Conservation (phyloP, 148 eudicot genomes). For the Rhododendron ferrugineum region DNA sequence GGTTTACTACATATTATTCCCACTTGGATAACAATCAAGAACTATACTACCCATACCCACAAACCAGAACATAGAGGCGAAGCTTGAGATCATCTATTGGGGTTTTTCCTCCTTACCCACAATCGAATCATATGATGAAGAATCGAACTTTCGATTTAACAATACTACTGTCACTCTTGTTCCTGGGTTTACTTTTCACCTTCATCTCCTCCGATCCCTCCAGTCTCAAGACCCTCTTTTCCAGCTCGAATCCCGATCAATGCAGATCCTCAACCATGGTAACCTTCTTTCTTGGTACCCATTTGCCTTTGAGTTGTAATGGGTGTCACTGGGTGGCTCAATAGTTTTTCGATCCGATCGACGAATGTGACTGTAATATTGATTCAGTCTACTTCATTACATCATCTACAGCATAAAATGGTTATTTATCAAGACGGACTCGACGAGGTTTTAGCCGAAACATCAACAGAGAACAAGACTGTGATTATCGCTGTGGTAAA, state of each 20-base stretch:
- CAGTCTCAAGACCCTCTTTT: background rate
- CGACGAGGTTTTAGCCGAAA: constrained; percentile 29
- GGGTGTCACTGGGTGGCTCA: no score
- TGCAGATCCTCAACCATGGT: background rate
- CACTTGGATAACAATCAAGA: no score
- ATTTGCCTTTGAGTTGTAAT: no score
- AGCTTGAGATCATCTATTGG: no score
- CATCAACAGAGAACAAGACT: constrained; percentile 48
- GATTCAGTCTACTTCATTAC: background rate
- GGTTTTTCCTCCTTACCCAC: no score
- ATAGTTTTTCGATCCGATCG: no score
- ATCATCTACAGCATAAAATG: constrained; percentile 10
- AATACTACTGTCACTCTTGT: background rate
- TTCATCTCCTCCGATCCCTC: background rate
- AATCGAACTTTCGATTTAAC: background rate
- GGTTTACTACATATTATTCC: no score
- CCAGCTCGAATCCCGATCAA: no score
- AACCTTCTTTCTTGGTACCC: background rate
- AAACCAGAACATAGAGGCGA: no score
- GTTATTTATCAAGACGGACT: constrained; percentile 36
- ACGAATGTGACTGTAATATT: background rate
- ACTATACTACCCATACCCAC: no score
- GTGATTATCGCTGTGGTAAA: background rate
- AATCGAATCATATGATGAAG: background rate
- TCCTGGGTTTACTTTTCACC: background rate